Base-by-base conservation (phyloP, 2,329 filamentous ascomycete species). In the Ophiosphaerella narmari region DNA sequence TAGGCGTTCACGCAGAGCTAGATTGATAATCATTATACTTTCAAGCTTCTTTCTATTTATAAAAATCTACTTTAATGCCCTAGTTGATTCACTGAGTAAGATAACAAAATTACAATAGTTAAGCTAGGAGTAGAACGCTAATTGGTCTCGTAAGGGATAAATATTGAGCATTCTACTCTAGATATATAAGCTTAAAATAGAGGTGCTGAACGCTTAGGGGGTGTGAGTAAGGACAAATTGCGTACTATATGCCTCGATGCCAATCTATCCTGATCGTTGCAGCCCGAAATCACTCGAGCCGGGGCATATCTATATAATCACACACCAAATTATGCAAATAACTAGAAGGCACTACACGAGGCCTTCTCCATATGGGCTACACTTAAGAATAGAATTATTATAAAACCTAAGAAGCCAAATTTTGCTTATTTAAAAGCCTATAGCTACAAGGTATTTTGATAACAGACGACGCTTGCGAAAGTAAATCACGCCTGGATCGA, bases 381-480 rank as follows among this genome's bases (percentile, higher is more conserved):
- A 24, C 9, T 7, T n/a, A 3, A 18, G 16, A 34, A 23, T 31
- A 24, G 31, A 2, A 43, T 39, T 12, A 34, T 39, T 14, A 49
- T 16, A 6, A 7, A 6, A 40, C 3, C 35, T 12, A 33, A 34
- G 4, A 48, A 41, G 14, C 44, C 24, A 40, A 45, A 43, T 11
- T 32, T 41, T 7, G 11, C 24, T 21, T 32, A 46, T 35, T 36
- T 46, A 12, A 46, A 36, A 26, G 36, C 32, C 29, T 50, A 45
- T 41, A 37, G 21, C 26, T 50, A 38, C 23, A 45, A 50, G 34
- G 48, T 34, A 11, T 54, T 50, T 37, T 31, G 5, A 37, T 39
- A 2, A 41, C 21, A 2, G 24, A 34, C 16, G 26, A 48, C 13
- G 39, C 18, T 11, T n/a, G 7, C 33, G 33, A 35, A 35, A 16